Percentiles rank a stretch among this genome's conserved stretches.
Conservation (phyloP, 2,329 filamentous ascomycete genomes). For the Diaporthe nobilis region DNA sequence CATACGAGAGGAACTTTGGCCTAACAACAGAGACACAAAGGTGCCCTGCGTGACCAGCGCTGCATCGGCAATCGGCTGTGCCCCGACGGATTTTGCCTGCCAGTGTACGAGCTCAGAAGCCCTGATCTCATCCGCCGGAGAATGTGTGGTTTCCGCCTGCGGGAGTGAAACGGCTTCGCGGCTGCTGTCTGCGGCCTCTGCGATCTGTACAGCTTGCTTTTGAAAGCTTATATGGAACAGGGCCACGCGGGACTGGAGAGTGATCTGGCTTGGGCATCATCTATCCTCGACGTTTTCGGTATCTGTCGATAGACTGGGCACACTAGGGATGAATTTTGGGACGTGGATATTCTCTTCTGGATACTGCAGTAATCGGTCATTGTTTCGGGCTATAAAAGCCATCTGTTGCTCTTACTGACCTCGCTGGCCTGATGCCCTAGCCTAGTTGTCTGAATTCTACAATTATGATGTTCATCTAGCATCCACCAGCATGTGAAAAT, state of each 20-base stretch:
- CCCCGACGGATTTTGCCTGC: not conserved
- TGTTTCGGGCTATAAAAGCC: too few species aligned
- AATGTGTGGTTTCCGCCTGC: not conserved
- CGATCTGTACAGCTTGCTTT: not conserved
- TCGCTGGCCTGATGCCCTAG: too few species aligned
- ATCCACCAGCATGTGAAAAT: not conserved
- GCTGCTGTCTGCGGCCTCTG: not conserved
- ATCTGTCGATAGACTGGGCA: not conserved
- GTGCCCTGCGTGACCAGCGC: constrained; percentile 28
- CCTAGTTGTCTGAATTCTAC: too few species aligned
- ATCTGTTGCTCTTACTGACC: too few species aligned
- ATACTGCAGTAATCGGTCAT: too few species aligned
- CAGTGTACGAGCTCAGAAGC: not conserved
- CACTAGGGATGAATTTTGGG: not conserved
- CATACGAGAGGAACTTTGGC: not conserved
- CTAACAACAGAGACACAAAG: not conserved
- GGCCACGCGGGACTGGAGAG: not conserved
- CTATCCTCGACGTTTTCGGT: not conserved
- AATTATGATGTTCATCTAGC: not conserved
- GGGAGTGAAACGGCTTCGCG: not conserved
- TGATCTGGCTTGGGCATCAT: not conserved
- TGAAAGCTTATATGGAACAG: not conserved
- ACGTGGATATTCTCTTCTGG: too few species aligned
- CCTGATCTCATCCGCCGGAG: not conserved
- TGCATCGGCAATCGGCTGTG: constrained; percentile 8